Conservation (phyloP, 2,329 filamentous ascomycete species). For the Hymenoscyphus fructigenus region DNA sequence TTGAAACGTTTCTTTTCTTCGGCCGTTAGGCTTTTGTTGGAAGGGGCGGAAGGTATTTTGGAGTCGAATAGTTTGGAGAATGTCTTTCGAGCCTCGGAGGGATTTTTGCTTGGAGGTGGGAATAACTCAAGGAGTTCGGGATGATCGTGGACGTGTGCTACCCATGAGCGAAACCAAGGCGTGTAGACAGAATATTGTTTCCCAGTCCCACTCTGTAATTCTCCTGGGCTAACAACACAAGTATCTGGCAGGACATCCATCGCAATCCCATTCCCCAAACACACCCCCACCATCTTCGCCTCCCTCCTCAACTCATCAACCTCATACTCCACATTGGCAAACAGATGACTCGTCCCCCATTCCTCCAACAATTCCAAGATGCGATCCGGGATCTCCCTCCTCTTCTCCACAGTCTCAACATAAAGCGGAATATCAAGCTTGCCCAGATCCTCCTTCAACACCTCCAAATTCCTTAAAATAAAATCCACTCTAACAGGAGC, state of each 20-base stretch:
- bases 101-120: slow-evolving; percentile 58
- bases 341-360: slow-evolving; percentile 76
- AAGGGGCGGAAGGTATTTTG: slow-evolving; percentile 59
- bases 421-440: slow-evolving; percentile 75
- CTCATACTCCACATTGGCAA: slow-evolving; percentile 86
- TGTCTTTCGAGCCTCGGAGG: slow-evolving; percentile 41
- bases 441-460: slow-evolving; percentile 65
- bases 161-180: slow-evolving; percentile 79
- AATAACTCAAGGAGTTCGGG: slow-evolving; percentile 63
- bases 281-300: slow-evolving; percentile 59
- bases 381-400: slow-evolving; percentile 59
- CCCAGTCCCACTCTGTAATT: slow-evolving; percentile 63
- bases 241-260: slow-evolving; percentile 78
- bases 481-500: slow-evolving; percentile 77
- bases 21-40: slow-evolving; percentile 58
- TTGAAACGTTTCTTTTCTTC: slow-evolving; percentile 59
- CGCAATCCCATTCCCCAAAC: slow-evolving; percentile 62
- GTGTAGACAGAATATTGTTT: slow-evolving; percentile 82
- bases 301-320: slow-evolving; percentile 86
- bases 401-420: slow-evolving; percentile 67
- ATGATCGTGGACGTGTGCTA: slow-evolving; percentile 69
- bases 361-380: slow-evolving; percentile 64
- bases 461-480: slow-evolving; percentile 67
- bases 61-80: slow-evolving; percentile 59
- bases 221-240: slow-evolving; percentile 76